Evolutionary conservation across 306 rosid genomes (phyloP), one percentile per base, ranked within the genome.

Genomic region (Alnus glutinosa): DNA sequence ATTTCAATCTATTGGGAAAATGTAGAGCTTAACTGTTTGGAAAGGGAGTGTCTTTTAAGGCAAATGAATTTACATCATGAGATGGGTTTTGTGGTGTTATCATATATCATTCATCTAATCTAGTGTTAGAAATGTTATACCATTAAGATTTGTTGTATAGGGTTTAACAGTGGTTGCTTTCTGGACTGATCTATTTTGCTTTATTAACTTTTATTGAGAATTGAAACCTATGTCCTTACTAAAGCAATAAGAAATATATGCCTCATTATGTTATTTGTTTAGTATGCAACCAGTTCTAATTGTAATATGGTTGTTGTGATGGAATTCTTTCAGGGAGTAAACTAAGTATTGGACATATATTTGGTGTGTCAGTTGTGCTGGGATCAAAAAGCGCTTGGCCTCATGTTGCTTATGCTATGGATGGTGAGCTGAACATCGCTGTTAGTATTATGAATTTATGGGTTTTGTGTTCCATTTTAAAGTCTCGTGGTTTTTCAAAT

Each of bases 391-490:
- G 32, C 73, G 64, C 63, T 70, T 44, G 77, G 80, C 83, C 85
- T 13, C 78, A 39, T 77, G 76, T 81, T 73, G 85, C 85, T 70
- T 83, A 89, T 82, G 86, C 94, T 82, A 84, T 89, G 86, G 92
- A 93, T 67, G 96, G 97, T 89, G 77, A 93, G 94, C 57, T 68
- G 74, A 77, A 75, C 37, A 77, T 52, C 52, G 78, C 39, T 71
- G 15, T 75, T 72, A 71, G 73, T 83, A 77, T 80, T 78, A 28
- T 82, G 75, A 76, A 69, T 75, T 80, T 78, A 28, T 82, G 75
- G 79, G 73, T 75, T 71, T 71, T 77, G 8, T 51, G n/a, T 64
- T 61, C 75, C 3, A 54, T 34, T 34, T 52, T 51, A 8, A 49
- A 51, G 67, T 71, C 36, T 48, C 14, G 1, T 1, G 9, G 7